Conservation (phyloP, 371 early-diverging fungal species). For the Mortierella sp. region DNA sequence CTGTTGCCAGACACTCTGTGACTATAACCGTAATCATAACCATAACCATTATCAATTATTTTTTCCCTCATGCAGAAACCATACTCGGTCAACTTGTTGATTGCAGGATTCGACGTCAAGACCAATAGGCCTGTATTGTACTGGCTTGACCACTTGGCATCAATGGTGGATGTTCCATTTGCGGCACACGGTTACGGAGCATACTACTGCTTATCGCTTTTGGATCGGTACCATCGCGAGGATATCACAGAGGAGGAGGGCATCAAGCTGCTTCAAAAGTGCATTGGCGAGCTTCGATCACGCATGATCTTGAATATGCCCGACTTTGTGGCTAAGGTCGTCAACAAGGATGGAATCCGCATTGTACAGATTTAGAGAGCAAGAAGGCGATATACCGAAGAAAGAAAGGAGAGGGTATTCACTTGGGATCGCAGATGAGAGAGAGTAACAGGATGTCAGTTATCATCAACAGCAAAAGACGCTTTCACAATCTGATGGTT, state of each 20-base stretch:
- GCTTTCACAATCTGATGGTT: no score
- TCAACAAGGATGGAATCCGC: slow-evolving; percentile 87
- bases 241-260: slow-evolving; percentile 90
- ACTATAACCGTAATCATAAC: no score
- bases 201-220: slow-evolving; percentile 90
- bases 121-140: slow-evolving; percentile 82
- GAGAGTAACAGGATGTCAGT: not conserved
- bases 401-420: not conserved
- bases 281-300: slow-evolving; percentile 87
- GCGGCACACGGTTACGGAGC: slow-evolving; percentile 96
- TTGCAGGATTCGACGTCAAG: slow-evolving; percentile 88
- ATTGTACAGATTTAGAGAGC: slow-evolving; percentile 50
- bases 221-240: slow-evolving; percentile 94
- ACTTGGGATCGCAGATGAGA: not conserved
- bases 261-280: slow-evolving; percentile 82
- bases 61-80: slow-evolving; percentile 70
- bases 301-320: slow-evolving; percentile 92
- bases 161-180: slow-evolving; percentile 84
- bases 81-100: slow-evolving; percentile 91
- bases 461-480: no score
- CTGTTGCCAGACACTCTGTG: no score
- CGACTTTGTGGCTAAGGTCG: slow-evolving; percentile 85
- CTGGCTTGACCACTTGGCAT: slow-evolving; percentile 95
- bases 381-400: not conserved
- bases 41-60: no score